Conservation (phyloP, 106 monocot genomes). For the Narthecium ossifragum region DNA sequence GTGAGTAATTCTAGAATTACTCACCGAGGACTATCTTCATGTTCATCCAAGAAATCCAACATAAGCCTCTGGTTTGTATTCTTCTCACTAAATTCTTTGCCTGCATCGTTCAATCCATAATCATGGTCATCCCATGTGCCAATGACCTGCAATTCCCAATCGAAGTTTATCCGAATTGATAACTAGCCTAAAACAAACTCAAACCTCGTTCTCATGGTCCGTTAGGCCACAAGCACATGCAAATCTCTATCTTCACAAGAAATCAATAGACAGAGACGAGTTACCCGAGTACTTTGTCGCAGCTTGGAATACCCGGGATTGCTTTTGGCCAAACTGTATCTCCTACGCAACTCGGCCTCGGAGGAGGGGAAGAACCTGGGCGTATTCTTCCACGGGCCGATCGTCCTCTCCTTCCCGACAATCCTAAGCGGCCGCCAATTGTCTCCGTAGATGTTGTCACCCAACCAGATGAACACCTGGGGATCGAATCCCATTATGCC, state of each 20-base stretch:
- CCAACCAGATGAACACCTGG: constrained; percentile 78
- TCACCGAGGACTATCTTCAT: constrained; percentile 62
- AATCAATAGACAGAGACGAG: not conserved
- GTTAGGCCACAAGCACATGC: no score
- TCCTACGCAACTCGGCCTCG: constrained; percentile 46
- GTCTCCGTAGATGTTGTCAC: constrained; percentile 87
- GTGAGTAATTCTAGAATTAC: not conserved
- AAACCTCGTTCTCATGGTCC: no score
- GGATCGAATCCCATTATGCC: constrained; percentile 65
- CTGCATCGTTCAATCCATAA: constrained; percentile 94
- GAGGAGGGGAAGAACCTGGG: constrained; percentile 51
- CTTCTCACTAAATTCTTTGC: constrained; percentile 73
- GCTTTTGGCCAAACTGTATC: constrained; percentile 45
- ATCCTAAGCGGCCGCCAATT: constrained; percentile 43
- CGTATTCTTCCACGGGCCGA: constrained; percentile 80
- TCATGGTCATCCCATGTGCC: constrained; percentile 99
- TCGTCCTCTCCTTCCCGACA: constrained; percentile 61
- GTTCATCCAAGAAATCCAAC: constrained; percentile 85
- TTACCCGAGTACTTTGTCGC: constrained; percentile 49
- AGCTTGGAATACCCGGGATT: constrained; percentile 62
- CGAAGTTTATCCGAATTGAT: no score
- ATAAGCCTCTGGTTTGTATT: constrained; percentile 52
- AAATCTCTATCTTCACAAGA: no score
- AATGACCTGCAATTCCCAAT: constrained; percentile 58
- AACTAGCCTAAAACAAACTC: no score